phyloP scores from a whole-genome alignment of 169 alveolate genomes.

The Haemoproteus tartakovskyi region DNA sequence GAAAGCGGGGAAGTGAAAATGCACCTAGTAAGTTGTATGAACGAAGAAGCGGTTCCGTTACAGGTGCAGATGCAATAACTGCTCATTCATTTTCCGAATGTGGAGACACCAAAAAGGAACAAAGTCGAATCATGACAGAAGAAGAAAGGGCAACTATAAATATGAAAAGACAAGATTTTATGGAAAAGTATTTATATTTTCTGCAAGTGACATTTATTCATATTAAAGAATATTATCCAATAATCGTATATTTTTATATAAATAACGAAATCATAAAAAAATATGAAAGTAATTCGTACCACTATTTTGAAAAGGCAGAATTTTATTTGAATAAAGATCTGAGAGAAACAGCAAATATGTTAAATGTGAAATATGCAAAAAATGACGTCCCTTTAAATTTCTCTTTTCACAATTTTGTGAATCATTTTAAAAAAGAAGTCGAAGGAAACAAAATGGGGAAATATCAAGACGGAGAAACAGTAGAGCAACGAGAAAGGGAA shows the following conservation, averaged over 20 bases:
- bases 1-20: no score
- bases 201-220: slow-evolving; percentile 36
- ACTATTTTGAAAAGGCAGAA: slow-evolving; percentile 23
- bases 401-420: slow-evolving; percentile 26
- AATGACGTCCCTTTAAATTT: slow-evolving; percentile 3
- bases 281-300: background rate
- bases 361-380: background rate
- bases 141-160: slow-evolving; percentile 25
- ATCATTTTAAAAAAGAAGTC: slow-evolving; percentile 16
- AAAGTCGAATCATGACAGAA: background rate
- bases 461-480: no score
- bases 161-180: slow-evolving; percentile 14
- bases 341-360: background rate
- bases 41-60: no score
- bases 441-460: no score
- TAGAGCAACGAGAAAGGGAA: no score
- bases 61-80: no score
- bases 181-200: slow-evolving; percentile 41
- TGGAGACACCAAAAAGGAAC: no score
- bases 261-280: slow-evolving; percentile 26
- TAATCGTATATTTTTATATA: slow-evolving; percentile 37
- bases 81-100: no score
- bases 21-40: no score
- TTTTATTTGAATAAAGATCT: slow-evolving; percentile 27
- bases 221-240: slow-evolving; percentile 38